phyloP scores from a whole-genome alignment of 148 eudicot genomes.

The Silene latifolia region DNA sequence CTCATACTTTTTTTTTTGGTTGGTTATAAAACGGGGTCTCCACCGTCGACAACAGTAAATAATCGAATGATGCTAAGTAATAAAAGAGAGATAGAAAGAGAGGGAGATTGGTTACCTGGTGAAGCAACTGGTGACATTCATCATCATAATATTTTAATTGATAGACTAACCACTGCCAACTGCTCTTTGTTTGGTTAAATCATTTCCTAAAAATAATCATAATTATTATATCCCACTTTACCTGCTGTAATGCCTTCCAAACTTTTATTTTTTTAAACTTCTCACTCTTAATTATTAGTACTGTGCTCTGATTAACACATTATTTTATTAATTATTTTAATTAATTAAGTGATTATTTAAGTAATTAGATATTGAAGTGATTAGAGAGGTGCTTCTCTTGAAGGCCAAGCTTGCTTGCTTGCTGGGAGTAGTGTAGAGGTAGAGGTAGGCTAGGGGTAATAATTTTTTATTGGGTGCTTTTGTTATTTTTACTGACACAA shows the following conservation, averaged over 20 bases:
- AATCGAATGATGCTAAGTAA: conserved; percentile 9
- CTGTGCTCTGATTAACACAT: neutral
- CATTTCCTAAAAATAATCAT: conserved; percentile 38
- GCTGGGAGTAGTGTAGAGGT: neutral
- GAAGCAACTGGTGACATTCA: conserved; percentile 45
- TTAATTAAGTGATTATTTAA: conserved; percentile 2
- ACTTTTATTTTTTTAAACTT: neutral
- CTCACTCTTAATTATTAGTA: conserved; percentile 17
- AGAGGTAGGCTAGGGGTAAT: neutral
- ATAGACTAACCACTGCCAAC: conserved; percentile 60
- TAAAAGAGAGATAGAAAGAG: neutral
- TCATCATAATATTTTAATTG: conserved; percentile 30
- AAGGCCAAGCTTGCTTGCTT: conserved; percentile 40
- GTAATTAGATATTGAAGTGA: conserved; percentile 11
- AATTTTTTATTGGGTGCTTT: neutral
- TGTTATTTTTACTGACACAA: conserved; percentile 49
- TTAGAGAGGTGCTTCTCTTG: conserved; percentile 49
- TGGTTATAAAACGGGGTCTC: too few relatives aligned
- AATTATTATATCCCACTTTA: conserved; percentile 8
- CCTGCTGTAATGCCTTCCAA: conserved; percentile 18
- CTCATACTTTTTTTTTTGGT: neutral
- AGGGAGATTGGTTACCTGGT: conserved; percentile 41
- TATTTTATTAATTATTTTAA: conserved; percentile 22
- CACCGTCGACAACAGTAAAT: too few relatives aligned
- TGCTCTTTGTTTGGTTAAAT: conserved; percentile 45